Conservation (phyloP, 208 protist species). For the Leishmania amazonensis region DNA sequence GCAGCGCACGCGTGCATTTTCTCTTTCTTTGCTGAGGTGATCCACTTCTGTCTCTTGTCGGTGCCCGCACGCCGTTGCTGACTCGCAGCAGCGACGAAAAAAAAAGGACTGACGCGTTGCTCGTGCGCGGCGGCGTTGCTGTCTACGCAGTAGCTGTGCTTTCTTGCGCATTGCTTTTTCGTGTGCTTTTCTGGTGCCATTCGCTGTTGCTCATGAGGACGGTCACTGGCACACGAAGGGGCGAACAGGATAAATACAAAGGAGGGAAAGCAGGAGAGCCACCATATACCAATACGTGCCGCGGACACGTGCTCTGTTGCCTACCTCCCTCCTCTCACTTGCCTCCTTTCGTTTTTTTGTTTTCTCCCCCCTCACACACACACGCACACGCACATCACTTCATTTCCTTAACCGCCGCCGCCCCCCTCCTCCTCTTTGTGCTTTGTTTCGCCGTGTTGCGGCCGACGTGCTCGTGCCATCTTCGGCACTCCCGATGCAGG, state of each 20-base stretch:
- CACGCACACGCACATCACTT: too few relatives aligned
- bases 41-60: background rate
- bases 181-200: background rate
- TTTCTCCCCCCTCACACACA: too few relatives aligned
- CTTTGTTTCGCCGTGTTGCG: too few relatives aligned
- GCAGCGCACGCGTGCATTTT: background rate
- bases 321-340: background rate
- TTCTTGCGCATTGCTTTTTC: constrained; percentile 6
- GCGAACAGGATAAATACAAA: too few relatives aligned
- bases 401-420: background rate
- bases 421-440: background rate
- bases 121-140: background rate
- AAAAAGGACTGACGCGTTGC: background rate
- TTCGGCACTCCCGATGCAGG: too few relatives aligned
- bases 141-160: background rate
- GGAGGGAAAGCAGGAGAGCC: background rate
- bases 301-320: background rate
- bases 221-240: background rate
- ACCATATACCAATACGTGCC: background rate
- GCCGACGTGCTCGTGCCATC: too few relatives aligned
- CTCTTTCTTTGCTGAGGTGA: background rate
- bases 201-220: background rate
- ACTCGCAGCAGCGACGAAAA: background rate
- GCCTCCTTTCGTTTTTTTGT: background rate
- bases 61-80: background rate